A percentile compares a stretch with the other conserved stretches of the same genome.
Conservation (phyloP, 768 basidiomycete species). For the Calvatia gigantea region DNA sequence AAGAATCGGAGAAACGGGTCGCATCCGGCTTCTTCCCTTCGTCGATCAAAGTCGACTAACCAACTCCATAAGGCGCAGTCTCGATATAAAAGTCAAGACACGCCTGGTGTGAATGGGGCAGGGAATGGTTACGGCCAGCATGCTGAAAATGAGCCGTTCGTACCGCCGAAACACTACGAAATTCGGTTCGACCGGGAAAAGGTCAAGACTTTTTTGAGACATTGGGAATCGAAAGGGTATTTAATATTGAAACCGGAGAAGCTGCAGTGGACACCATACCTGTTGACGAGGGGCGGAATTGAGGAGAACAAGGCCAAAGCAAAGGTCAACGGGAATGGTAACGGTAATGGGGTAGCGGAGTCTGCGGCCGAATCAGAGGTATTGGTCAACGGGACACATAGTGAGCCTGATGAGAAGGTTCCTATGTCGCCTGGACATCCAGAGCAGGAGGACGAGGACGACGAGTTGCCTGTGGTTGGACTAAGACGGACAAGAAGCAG, state of each 20-base stretch:
- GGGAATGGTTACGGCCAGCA: constrained; percentile 24
- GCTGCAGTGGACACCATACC: constrained; percentile 93
- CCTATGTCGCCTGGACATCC: neutral
- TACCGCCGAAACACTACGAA: constrained; percentile 66
- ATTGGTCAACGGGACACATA: neutral
- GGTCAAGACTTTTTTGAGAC: constrained; percentile 61
- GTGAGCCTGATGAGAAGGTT: neutral
- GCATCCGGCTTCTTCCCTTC: constrained; percentile 27
- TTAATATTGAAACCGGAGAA: constrained; percentile 74
- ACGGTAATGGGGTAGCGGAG: neutral
- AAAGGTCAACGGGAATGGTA: constrained; percentile 13
- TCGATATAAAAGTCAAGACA: constrained; percentile 15
- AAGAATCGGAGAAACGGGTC: constrained; percentile 67
- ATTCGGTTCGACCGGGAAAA: constrained; percentile 70
- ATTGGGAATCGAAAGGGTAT: constrained; percentile 79
- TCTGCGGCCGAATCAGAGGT: neutral
- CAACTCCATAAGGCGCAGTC: constrained; percentile 61
- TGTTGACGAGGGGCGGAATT: constrained; percentile 47
- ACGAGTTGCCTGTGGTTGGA: constrained; percentile 11
- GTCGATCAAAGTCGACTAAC: constrained; percentile 29
- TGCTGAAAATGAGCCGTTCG: constrained; percentile 48
- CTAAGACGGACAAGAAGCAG: constrained; percentile 1
- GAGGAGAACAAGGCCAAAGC: constrained; percentile 19
- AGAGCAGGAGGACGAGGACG: constrained; percentile 21
- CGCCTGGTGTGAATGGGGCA: constrained; percentile 31